Evolutionary conservation across 805 yeast species (phyloP).

Genomic region (Ogataea siamensis): DNA sequence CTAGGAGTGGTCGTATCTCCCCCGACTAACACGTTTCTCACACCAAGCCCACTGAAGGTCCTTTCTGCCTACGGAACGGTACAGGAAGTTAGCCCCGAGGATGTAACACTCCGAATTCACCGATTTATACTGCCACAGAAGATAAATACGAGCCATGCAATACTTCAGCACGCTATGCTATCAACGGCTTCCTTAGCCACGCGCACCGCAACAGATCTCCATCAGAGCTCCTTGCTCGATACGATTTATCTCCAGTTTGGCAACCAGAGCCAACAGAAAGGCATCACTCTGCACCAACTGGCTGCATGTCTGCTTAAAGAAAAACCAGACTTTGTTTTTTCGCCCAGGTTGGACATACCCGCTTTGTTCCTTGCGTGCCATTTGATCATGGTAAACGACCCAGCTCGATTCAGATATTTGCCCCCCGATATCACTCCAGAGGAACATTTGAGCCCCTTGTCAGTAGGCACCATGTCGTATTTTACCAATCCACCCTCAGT

Average conservation of each 20-base stretch:
- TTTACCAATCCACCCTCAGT: slow-evolving; percentile 26
- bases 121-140: slow-evolving; percentile 11
- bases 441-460: slow-evolving; percentile 22
- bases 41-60: slow-evolving; percentile 6
- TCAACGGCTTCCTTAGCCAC: slow-evolving; percentile 5
- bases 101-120: slow-evolving; percentile 38
- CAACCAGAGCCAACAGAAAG: slow-evolving; percentile 5
- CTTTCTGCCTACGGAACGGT: slow-evolving; percentile 44
- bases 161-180: slow-evolving; percentile 3
- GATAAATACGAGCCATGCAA: neutral
- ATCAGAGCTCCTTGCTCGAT: slow-evolving; percentile 1
- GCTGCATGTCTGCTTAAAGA: slow-evolving; percentile 6
- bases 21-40: slow-evolving; percentile 5
- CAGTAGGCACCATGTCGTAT: slow-evolving; percentile 16
- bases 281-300: slow-evolving; percentile 8
- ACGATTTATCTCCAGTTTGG: slow-evolving; percentile 2
- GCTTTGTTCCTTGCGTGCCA: slow-evolving; percentile 24
- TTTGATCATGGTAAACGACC: slow-evolving; percentile 25
- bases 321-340: slow-evolving; percentile 1
- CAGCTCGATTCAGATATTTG: slow-evolving; percentile 25
- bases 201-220: neutral
- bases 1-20: slow-evolving; percentile 4
- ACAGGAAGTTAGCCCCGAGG: slow-evolving; percentile 45
- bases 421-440: slow-evolving; percentile 18
- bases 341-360: slow-evolving; percentile 13